Base-by-base conservation (phyloP, 352 stramenopile genomes). In the Phytopythium ostracodes region DNA sequence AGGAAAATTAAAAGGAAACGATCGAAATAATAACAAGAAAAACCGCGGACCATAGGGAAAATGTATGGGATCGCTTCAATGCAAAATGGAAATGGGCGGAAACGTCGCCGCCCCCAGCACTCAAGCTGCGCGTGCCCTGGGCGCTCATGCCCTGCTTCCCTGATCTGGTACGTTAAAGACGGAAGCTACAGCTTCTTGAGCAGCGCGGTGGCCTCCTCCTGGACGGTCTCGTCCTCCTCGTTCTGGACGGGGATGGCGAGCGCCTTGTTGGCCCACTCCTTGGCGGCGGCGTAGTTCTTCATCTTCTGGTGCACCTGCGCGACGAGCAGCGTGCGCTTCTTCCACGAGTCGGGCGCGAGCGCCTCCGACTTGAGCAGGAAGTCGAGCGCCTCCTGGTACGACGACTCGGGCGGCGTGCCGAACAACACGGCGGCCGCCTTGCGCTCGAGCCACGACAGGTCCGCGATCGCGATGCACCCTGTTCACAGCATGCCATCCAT, bases 361-460 rank as follows among this genome's bases (percentile, higher is more conserved):
- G 79, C 70, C 60, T 96, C 87, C 47, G 79, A 92, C 67, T 94
- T 77, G 20, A 90, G 65, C 42, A 96, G 72, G 59, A 87, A 92
- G 44, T 51, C 59, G 17, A 96, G 69, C 35, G 88, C 86, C 54
- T 96, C 85, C 42, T 93, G 75, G 64, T 93, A 96, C 36, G 87
- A 88, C 4, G 86, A 90, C 60, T 87, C 71, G 12, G 88, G 88
- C 18, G 88, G 88, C 25, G 85, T 75, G 29, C 85, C 85, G 53
- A 96, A 96, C 22, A 96, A 70, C 59, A 91, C 81, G 4, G 81
- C 76, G 11, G 87, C 88, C 1, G 89, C 79, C 64, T 94, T 92
- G 64, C 87, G 84, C 72, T 93, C 81, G 46, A 95, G 68, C 88
- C 88, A 96, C 65, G 79, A 89, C 35, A 96, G 71, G 43, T 94